Evolutionary conservation across 2,329 filamentous ascomycete species (phyloP).

Genomic region (Xenoacremonium recifei): DNA sequence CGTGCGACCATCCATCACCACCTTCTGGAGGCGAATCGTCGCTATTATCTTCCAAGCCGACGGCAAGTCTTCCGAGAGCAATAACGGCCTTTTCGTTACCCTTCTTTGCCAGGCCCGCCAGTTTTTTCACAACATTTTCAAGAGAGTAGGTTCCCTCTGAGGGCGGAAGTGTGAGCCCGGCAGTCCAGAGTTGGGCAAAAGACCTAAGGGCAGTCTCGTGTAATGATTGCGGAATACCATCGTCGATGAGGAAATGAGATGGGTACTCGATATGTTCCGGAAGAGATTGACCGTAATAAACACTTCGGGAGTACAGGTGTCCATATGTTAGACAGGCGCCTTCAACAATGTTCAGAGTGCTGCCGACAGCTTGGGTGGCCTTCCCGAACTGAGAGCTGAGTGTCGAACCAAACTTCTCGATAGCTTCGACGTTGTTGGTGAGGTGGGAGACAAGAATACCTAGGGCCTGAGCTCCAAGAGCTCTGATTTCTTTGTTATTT

Average conservation of each 20-base stretch:
- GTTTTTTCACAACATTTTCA: constrained; percentile 55
- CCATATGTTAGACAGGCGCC: constrained; percentile 46
- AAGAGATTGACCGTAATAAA: constrained; percentile 40
- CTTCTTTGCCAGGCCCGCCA: constrained; percentile 70
- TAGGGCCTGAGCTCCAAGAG: constrained; percentile 66
- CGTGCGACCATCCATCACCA: constrained; percentile 32
- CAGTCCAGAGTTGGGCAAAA: constrained; percentile 47
- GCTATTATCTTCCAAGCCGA: constrained; percentile 50
- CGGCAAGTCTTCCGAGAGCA: constrained; percentile 75
- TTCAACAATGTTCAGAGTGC: constrained; percentile 45
- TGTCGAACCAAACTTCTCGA: constrained; percentile 24
- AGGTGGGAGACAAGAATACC: constrained; percentile 75
- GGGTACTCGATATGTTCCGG: constrained; percentile 30
- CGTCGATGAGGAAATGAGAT: constrained; percentile 29
- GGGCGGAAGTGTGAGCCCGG: constrained; percentile 37
- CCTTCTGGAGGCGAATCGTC: constrained; percentile 5
- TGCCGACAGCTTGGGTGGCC: constrained; percentile 40
- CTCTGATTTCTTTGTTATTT: constrained; percentile 68
- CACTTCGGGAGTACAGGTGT: constrained; percentile 41
- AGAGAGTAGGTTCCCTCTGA: constrained; percentile 28
- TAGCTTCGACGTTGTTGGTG: constrained; percentile 33
- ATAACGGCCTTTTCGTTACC: constrained; percentile 79
- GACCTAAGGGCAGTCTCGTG: constrained; percentile 45
- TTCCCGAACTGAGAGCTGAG: constrained; percentile 45
- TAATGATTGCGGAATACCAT: constrained; percentile 32